Evolutionary conservation across 1,139 yeast genomes (phyloP), one percentile per base, ranked within the genome.

Genomic region (Candida sojae): DNA sequence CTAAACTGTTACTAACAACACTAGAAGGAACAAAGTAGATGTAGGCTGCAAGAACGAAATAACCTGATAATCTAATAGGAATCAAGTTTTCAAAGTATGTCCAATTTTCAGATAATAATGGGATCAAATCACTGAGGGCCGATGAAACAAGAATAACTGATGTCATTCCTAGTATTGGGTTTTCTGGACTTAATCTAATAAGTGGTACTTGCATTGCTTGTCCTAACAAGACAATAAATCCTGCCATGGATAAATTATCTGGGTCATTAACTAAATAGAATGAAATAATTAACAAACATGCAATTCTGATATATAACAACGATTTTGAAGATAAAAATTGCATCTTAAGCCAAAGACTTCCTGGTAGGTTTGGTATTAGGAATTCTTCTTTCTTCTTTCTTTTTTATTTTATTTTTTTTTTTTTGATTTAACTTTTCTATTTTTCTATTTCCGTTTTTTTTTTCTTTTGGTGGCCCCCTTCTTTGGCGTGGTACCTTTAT

Each of bases 41-140:
- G 56, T 70, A 75, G 10, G 68, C 67, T 9, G 82, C 82, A 42
- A 85, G 55, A 1, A 61, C 61, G 59, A 91, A 88, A 60, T 75
- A 83, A 5, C 76, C 55, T 9, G 78, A 55, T 48, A 90, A 68
- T 59, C 97, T 79, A 9, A 80, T 57, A 7, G 96, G 96, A 3
- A 88, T 85, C 12, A 85, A 64, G 6, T 84, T 73, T 58, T 86
- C 88, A 59, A 89, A 86, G 63, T 80, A 84, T 12, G 66, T 66
- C 28, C 67, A 50, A 53, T 86, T 86, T 37, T 75, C 77, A 30
- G 83, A 86, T 42, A 83, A 48, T 33, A 84, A 62, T 6, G 90
- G 88, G 12, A 83, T 68, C 49, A 85, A 60, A 60, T 86, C 95
- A 28, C 72, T 59, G 4, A 83, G 12, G 0, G 82, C 82, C 39